Conservation (phyloP, 257 asterid species). For the Ballota nigra region DNA sequence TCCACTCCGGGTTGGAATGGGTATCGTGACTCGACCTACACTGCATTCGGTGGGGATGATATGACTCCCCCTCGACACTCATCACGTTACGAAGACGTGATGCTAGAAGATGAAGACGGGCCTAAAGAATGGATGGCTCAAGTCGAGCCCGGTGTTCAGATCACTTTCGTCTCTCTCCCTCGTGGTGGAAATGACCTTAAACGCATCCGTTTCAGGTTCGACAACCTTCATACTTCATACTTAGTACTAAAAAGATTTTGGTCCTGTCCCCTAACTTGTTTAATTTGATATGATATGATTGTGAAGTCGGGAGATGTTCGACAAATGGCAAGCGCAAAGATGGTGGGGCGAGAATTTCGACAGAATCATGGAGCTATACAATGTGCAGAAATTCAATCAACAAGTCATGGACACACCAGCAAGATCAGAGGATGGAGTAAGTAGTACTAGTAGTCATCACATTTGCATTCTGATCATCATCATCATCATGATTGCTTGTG, state of each 20-base stretch:
- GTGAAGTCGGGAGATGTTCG: slow-evolving; percentile 79
- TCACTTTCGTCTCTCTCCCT: slow-evolving; percentile 78
- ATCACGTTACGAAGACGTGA: slow-evolving; percentile 38
- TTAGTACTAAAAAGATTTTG: too few species aligned
- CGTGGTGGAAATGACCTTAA: slow-evolving; percentile 85
- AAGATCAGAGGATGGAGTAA: slow-evolving; percentile 86
- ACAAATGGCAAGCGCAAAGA: slow-evolving; percentile 79
- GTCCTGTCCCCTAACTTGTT: too few species aligned
- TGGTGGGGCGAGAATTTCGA: slow-evolving; percentile 91
- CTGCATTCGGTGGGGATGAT: slow-evolving; percentile 37
- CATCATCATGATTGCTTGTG: neutral
- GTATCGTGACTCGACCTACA: slow-evolving; percentile 51
- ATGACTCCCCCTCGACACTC: slow-evolving; percentile 42
- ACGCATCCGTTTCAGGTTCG: slow-evolving; percentile 83
- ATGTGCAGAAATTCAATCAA: slow-evolving; percentile 73
- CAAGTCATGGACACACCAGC: slow-evolving; percentile 72
- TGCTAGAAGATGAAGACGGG: slow-evolving; percentile 58
- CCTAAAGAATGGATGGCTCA: slow-evolving; percentile 86
- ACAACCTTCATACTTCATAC: too few species aligned
- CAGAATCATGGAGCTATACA: slow-evolving; percentile 77
- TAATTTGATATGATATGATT: neutral
- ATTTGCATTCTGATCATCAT: neutral
- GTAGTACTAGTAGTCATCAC: slow-evolving; percentile 22
- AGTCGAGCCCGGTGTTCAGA: slow-evolving; percentile 92
- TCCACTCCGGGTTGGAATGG: slow-evolving; percentile 71